Base-by-base conservation (phyloP, 306 rosid species). In the Fragaria vesca region DNA sequence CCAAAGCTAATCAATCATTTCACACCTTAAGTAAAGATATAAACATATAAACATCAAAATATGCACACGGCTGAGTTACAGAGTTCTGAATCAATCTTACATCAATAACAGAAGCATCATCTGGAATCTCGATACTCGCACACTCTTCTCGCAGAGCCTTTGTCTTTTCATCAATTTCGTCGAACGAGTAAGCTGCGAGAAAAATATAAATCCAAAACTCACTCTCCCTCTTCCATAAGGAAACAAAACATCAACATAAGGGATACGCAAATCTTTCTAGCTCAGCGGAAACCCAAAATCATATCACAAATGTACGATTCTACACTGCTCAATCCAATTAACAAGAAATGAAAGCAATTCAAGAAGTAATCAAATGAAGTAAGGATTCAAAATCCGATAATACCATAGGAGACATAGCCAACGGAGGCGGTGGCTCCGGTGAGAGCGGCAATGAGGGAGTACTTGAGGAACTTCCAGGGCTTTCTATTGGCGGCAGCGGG, bases 151-250 rank as follows among this genome's bases (percentile, higher is more conserved):
- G 97, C 3, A 96, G 57, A 15, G 87, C 81, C 87, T 38, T 91
- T 0, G 96, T 87, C 87, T 86, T 91, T 66, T 86, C 80, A 20
- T 91, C 97, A 13, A 96, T 77, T 79, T 91, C 97, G 2, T 90
- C 86, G 66, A 71, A 61, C 65, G 79, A 80, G 84, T 96, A 93
- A 24, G 92, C 99, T 96, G 87, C 80, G 70, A 55, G 62, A 73
- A 3, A 8, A 81, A 80, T 75, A 45, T 21, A 72, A 74, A 63
- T 13, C 46, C 46, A 43, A 43, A 43, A 43, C 2, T 43, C 46
- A 80, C 24, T 51, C 48, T 13, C 11, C 69, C 69, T 9, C 48
- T 20, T 74, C 61, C 63, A 83, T 55, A 57, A 20, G 12, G 51
- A 76, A 81, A 72, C 43, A 43, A 8, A 57, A 28, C 26, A 43